A percentile compares a stretch with the other conserved stretches of the same genome.
These are phyloP conservation scores for Neoboletus magnificus DNA, from an alignment of 768 basidiomycete genomes.

Conservation along the genomic window DNA sequence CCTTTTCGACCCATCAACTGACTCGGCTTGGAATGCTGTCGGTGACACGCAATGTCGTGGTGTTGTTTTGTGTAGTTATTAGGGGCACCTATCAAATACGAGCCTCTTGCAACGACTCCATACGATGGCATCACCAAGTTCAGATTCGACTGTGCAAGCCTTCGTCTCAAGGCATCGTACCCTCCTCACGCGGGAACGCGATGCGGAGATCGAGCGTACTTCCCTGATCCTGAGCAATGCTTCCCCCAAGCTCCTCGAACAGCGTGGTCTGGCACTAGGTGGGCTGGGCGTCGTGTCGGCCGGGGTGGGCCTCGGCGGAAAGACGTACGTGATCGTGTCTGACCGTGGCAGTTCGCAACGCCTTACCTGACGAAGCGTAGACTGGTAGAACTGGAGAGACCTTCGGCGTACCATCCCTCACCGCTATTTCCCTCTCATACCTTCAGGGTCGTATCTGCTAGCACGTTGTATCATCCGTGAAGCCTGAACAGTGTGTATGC, in stretches of 20 bases:
- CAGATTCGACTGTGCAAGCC: constrained; percentile 37
- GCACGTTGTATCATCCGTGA: not conserved
- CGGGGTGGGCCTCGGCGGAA: constrained; percentile 88
- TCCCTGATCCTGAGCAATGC: constrained; percentile 80
- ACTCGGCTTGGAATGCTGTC: too few species aligned
- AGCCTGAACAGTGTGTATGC: constrained; percentile 7
- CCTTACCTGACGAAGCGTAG: constrained; percentile 46
- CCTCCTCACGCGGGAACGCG: constrained; percentile 69
- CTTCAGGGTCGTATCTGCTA: constrained; percentile 52
- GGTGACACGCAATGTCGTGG: not conserved
- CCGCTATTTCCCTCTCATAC: constrained; percentile 81
- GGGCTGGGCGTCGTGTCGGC: constrained; percentile 68
- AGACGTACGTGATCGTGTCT: constrained; percentile 55
- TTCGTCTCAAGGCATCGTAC: constrained; percentile 68
- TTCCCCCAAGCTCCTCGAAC: constrained; percentile 80
- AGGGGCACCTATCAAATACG: not conserved
- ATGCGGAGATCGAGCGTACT: constrained; percentile 80
- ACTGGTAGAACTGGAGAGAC: constrained; percentile 82
- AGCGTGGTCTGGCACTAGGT: constrained; percentile 76
- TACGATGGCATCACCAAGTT: constrained; percentile 6
- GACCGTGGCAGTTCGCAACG: not conserved
- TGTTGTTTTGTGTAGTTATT: too few species aligned
- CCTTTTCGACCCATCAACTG: too few species aligned
- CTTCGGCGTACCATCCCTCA: constrained; percentile 71
- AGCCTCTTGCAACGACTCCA: too few species aligned